Conservation (phyloP, 192 early-diverging fungal genomes). For the Backusella liffmaniae region DNA sequence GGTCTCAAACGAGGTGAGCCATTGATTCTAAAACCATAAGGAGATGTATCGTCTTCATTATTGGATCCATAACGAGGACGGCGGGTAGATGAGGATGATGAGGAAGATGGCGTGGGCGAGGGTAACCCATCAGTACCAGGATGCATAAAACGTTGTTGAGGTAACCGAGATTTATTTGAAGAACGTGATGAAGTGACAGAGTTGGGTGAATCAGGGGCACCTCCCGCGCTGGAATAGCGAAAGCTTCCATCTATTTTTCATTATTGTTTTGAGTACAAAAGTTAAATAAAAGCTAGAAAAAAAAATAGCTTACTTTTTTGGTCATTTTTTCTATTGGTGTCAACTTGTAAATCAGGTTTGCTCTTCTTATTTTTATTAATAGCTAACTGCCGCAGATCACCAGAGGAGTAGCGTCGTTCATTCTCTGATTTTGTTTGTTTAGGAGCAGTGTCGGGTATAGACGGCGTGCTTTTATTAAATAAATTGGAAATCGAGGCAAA, state of each 20-base stretch:
- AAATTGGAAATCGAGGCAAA: constrained; percentile 21
- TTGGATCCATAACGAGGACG: not conserved
- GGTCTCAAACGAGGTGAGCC: constrained; percentile 25
- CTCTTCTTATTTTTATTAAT: constrained; percentile 8
- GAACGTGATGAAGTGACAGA: constrained; percentile 28
- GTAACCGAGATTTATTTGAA: constrained; percentile 17
- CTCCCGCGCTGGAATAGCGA: not conserved
- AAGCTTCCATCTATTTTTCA: not conserved
- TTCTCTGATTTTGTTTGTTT: not conserved
- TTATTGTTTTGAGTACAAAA: constrained; percentile 1
- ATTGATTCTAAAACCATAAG: constrained; percentile 11
- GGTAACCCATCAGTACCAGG: not conserved
- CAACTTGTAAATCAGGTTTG: constrained; percentile 4
- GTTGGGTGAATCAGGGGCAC: constrained; percentile 26
- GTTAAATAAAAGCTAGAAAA: not conserved
- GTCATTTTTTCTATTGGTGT: constrained; percentile 4
- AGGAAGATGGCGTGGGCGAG: constrained; percentile 18
- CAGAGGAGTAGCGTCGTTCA: constrained; percentile 27
- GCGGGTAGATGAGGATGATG: constrained; percentile 9
- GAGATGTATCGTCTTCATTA: not conserved
- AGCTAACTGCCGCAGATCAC: constrained; percentile 25
- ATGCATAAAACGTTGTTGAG: constrained; percentile 13
- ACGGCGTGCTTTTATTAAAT: constrained; percentile 21
- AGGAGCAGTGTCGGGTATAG: not conserved
- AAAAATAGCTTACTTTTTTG: not conserved